Evolutionary conservation across 176 grass and related monocot species (phyloP).

Genomic region (Aechmea fasciata): DNA sequence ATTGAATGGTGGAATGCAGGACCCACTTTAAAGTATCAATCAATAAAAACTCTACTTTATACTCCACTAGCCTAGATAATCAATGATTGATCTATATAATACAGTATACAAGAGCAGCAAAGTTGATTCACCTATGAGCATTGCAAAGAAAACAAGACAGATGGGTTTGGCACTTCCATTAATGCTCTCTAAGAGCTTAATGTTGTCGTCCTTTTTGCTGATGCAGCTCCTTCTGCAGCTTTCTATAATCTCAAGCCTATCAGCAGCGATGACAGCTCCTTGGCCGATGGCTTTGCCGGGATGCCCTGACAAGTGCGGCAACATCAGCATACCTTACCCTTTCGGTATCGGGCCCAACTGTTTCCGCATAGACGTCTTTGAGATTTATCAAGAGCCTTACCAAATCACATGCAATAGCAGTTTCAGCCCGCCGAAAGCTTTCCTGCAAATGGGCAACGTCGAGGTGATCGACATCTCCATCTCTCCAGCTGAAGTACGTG

Average conservation of each 20-base stretch:
- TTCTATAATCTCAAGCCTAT: not conserved
- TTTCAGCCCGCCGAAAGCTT: not conserved
- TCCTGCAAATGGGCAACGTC: not conserved
- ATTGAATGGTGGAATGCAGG: too few relatives aligned
- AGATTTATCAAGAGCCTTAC: not conserved
- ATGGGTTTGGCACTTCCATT: too few relatives aligned
- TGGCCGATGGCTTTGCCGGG: constrained; percentile 13
- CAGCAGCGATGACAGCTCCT: not conserved
- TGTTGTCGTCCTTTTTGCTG: not conserved
- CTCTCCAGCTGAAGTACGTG: too few relatives aligned
- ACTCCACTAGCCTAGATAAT: too few relatives aligned
- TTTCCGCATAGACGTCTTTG: constrained; percentile 19
- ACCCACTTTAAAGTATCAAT: too few relatives aligned
- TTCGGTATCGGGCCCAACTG: constrained; percentile 42
- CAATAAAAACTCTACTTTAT: too few relatives aligned
- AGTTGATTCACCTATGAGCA: too few relatives aligned
- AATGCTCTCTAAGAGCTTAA: not conserved
- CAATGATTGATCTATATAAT: too few relatives aligned
- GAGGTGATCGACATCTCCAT: not conserved
- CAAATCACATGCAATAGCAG: not conserved
- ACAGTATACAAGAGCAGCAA: too few relatives aligned
- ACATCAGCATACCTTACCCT: constrained; percentile 41
- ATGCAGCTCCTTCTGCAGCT: not conserved
- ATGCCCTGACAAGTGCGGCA: constrained; percentile 37
- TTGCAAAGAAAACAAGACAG: too few relatives aligned